Conservation (phyloP, 305 asterid genomes). For the Withania somnifera region DNA sequence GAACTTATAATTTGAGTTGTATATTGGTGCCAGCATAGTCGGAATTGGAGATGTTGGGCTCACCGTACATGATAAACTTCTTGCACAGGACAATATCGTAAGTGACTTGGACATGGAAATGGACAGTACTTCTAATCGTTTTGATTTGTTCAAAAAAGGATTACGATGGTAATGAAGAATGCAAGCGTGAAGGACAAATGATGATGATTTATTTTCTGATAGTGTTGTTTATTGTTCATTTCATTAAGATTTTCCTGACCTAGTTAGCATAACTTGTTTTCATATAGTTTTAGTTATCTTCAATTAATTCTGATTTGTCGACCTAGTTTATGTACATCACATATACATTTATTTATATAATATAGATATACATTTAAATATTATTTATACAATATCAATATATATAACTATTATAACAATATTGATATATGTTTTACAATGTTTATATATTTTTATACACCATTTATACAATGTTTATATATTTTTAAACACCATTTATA, state of each 20-base stretch:
- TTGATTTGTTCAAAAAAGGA: conserved; percentile 96
- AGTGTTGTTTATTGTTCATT: conserved; percentile 35
- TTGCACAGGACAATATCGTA: conserved; percentile 81
- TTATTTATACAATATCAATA: no score
- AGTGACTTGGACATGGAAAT: conserved; percentile 77
- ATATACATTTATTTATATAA: no score
- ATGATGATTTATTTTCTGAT: conserved; percentile 48
- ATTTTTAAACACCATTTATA: no score
- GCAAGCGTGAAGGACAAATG: conserved; percentile 71
- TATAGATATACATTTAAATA: no score
- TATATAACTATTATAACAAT: no score
- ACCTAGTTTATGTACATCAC: background rate
- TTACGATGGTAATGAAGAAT: conserved; percentile 85
- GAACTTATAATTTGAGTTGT: no score
- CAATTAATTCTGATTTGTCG: background rate
- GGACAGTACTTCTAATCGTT: conserved; percentile 94
- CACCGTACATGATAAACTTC: conserved; percentile 92
- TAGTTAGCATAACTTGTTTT: conserved; percentile 4
- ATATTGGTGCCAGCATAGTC: conserved; percentile 77
- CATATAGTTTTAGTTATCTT: background rate
- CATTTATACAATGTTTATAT: no score
- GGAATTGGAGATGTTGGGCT: conserved; percentile 95
- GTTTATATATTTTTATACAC: no score
- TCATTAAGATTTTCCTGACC: conserved; percentile 44
- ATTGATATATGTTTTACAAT: no score